Evolutionary conservation across 768 basidiomycete species (phyloP).

Genomic region (Nidularia sp.): DNA sequence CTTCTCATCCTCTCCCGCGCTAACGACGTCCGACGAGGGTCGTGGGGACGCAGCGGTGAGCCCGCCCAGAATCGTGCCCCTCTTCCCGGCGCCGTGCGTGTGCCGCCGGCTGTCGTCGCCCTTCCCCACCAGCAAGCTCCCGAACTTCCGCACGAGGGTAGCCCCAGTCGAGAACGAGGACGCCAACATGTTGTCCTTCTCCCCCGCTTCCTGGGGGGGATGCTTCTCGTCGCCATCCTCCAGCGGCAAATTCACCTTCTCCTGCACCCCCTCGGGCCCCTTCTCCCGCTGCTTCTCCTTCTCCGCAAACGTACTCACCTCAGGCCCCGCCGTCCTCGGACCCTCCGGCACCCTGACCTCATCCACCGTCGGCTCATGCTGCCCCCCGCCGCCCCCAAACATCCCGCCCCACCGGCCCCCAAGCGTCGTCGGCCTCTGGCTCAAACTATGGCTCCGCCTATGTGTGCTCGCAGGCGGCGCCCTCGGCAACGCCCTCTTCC

Average conservation of each 20-base stretch:
- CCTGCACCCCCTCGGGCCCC: constrained; percentile 12
- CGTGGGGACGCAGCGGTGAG: constrained; percentile 23
- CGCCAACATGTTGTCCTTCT: constrained; percentile 12
- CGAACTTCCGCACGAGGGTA: constrained; percentile 76
- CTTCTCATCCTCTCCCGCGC: constrained; percentile 11
- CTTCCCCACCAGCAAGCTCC: constrained; percentile 56
- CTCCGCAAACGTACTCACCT: constrained; percentile 50
- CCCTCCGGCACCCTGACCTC: constrained; percentile 33
- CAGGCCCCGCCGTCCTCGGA: constrained; percentile 67
- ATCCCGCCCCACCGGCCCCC: constrained; percentile 56
- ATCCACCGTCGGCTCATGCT: constrained; percentile 25
- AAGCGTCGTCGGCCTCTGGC: constrained; percentile 58
- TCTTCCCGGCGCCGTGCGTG: constrained; percentile 31
- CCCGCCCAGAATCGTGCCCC: constrained; percentile 50
- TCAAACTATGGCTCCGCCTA: constrained; percentile 79
- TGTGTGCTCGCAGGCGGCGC: constrained; percentile 79
- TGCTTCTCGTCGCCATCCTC: constrained; percentile 6
- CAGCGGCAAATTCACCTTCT: constrained; percentile 13
- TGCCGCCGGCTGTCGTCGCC: constrained; percentile 37
- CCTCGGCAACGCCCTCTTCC: constrained; percentile 40
- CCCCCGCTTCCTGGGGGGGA: constrained; percentile 5
- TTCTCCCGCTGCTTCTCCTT: constrained; percentile 26
- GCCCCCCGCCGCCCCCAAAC: constrained; percentile 41
- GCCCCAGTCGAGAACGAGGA: constrained; percentile 54
- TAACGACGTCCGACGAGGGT: constrained; percentile 25